Evolutionary conservation across 345 rosid species (phyloP).

Genomic region (Acer negundo): DNA sequence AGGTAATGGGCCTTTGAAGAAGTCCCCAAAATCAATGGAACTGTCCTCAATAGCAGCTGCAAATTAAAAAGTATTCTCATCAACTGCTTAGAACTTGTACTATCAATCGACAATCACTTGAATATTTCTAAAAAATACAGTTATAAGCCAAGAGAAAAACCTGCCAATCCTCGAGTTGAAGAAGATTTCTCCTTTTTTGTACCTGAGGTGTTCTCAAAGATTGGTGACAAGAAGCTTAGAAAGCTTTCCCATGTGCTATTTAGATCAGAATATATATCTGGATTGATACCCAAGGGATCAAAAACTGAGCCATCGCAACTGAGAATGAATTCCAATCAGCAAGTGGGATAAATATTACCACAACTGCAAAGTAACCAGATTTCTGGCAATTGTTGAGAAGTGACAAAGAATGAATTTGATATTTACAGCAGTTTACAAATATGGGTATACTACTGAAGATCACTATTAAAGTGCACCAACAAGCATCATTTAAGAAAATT

Average conservation of each 20-base stretch:
- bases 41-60: constrained; percentile 99
- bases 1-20: constrained; percentile 92
- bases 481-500: background rate
- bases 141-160: constrained; percentile 36
- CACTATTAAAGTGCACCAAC: background rate
- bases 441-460: background rate
- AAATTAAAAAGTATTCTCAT: constrained; percentile 29
- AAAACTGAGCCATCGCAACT: constrained; percentile 61
- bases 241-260: constrained; percentile 59
- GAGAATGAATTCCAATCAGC: constrained; percentile 42
- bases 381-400: constrained; percentile 9
- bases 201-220: constrained; percentile 60
- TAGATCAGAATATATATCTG: constrained; percentile 48
- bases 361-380: constrained; percentile 23
- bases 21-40: constrained; percentile 96
- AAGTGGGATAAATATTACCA: constrained; percentile 24
- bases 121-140: background rate
- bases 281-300: constrained; percentile 81
- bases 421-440: background rate
- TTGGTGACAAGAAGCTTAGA: constrained; percentile 53
- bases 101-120: constrained; percentile 2
- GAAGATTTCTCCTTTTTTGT: constrained; percentile 63
- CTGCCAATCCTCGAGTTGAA: constrained; percentile 84
- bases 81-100: constrained; percentile 20
- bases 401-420: background rate